Evolutionary conservation across 306 rosid species (phyloP).

Genomic region (Arachis stenosperma): DNA sequence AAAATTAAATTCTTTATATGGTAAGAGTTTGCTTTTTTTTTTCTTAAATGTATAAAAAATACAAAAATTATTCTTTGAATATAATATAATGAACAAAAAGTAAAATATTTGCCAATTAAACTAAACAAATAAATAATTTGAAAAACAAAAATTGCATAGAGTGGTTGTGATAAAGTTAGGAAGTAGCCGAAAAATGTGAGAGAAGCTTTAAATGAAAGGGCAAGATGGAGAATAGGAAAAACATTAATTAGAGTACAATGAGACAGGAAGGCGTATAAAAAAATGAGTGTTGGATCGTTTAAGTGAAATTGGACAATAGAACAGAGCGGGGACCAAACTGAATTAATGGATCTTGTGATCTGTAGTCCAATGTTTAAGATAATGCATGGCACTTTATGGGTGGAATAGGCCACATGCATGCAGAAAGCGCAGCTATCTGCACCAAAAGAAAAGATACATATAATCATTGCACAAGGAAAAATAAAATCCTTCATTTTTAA

Average conservation of each 20-base stretch:
- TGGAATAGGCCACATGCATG: slow-evolving; percentile 45
- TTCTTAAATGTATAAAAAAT: no score
- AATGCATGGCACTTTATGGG: slow-evolving; percentile 40
- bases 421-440: slow-evolving; percentile 35
- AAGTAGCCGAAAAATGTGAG: background rate
- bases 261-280: no score
- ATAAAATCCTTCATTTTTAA: no score
- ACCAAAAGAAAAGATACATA: slow-evolving; percentile 16
- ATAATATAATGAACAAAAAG: no score
- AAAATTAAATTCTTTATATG: no score
- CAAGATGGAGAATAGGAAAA: background rate
- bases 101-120: no score
- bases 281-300: background rate
- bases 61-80: no score
- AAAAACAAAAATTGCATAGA: background rate
- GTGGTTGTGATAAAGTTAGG: background rate
- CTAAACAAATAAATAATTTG: background rate
- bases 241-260: no score
- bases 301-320: background rate
- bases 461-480: no score
- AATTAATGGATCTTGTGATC: slow-evolving; percentile 26
- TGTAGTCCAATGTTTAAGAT: slow-evolving; percentile 41
- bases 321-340: slow-evolving; percentile 23
- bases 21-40: no score
- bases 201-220: background rate